Percentiles rank a stretch among this genome's conserved stretches.
Conservation (phyloP, 306 rosid genomes). For the Ochetophila trinervis region DNA sequence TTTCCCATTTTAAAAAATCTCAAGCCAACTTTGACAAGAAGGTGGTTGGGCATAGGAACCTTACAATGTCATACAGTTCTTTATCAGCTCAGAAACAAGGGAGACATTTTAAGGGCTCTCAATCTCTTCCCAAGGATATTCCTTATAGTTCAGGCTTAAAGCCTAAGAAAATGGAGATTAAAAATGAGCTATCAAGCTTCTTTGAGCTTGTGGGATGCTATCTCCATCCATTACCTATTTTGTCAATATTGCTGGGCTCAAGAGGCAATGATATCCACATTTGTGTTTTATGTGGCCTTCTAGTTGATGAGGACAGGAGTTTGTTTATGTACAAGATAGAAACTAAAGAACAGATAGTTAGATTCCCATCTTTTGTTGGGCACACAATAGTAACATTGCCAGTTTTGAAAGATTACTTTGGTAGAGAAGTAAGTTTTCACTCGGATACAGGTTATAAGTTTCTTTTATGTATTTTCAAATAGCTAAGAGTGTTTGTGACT, state of each 20-base stretch:
- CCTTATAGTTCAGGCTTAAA: slow-evolving; percentile 31
- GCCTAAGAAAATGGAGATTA: slow-evolving; percentile 32
- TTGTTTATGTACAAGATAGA: slow-evolving; percentile 61
- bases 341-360: slow-evolving; percentile 45
- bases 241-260: slow-evolving; percentile 49
- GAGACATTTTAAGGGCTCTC: slow-evolving; percentile 18
- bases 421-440: slow-evolving; percentile 57
- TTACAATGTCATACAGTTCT: slow-evolving; percentile 17
- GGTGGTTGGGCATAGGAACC: slow-evolving; percentile 35
- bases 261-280: slow-evolving; percentile 49
- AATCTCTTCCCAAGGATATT: slow-evolving; percentile 33
- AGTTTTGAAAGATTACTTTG: slow-evolving; percentile 39
- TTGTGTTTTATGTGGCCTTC: slow-evolving; percentile 63
- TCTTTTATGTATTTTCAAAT: slow-evolving; percentile 4
- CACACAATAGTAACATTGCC: slow-evolving; percentile 58
- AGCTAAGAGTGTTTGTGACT: slow-evolving; percentile 4
- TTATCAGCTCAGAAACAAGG: slow-evolving; percentile 32
- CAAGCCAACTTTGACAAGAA: slow-evolving; percentile 29
- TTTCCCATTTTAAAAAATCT: slow-evolving; percentile 33
- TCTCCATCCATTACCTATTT: slow-evolving; percentile 67
- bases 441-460: neutral
- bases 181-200: slow-evolving; percentile 38
- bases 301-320: slow-evolving; percentile 41
- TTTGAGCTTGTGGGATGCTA: slow-evolving; percentile 69
- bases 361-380: slow-evolving; percentile 68